Conservation (phyloP, 129 eudicot genomes). For the Chrysanthemum lavandulifolium region DNA sequence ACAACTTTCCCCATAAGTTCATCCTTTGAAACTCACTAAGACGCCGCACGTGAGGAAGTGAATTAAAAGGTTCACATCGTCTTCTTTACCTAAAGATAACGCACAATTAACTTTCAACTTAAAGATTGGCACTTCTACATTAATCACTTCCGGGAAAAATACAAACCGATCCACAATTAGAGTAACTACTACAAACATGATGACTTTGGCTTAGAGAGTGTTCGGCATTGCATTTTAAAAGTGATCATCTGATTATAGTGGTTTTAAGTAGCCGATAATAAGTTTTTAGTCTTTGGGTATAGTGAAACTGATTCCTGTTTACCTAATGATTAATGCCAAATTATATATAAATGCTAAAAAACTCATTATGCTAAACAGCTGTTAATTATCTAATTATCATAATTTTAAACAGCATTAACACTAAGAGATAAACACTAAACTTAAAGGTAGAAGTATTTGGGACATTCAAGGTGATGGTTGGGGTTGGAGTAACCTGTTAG, state of each 20-base stretch:
- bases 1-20: conserved; percentile 57
- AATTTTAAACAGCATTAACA: no score
- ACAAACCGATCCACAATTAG: neutral
- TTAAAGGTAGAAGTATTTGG: no score
- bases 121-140: neutral
- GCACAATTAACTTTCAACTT: conserved; percentile 5
- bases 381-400: no score
- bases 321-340: no score
- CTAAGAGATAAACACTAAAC: no score
- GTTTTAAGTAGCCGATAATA: no score
- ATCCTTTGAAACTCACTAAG: conserved; percentile 54
- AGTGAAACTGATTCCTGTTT: no score
- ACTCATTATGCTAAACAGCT: no score
- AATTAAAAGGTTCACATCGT: conserved; percentile 29
- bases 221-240: conserved; percentile 8
- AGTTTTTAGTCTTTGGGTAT: no score
- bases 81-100: conserved; percentile 37
- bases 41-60: conserved; percentile 60
- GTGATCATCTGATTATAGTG: neutral
- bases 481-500: no score
- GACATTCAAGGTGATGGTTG: no score
- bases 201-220: neutral
- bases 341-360: no score
- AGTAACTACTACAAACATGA: neutral
- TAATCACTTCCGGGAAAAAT: neutral